Evolutionary conservation across 345 rosid species (phyloP), one percentile per base, ranked within the genome.

Genomic region (Salix suchowensis): DNA sequence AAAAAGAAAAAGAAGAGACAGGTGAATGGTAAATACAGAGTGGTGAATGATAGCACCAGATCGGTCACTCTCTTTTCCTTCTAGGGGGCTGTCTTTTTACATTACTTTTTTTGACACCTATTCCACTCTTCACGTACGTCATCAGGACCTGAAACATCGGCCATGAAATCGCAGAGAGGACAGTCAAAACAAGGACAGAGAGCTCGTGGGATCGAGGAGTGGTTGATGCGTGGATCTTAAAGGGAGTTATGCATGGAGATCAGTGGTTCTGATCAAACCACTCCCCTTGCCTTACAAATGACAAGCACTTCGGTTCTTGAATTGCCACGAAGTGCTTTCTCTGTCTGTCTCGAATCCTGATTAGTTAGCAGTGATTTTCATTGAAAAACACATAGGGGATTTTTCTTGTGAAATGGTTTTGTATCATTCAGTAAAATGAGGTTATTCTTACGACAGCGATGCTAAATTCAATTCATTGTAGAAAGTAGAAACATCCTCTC

Each of bases 81-180:
- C 14, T 30, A 26, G 44, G 54, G 79, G 76, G 68, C 28, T 61
- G 24, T 54, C 68, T 23, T 46, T 76, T 65, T 40, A 19, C 61
- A n/a, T 7, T 48, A 70, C 48, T 26, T 71, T 71, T 34, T 48
- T 16, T 40, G 18, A 32, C 76, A 16, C 73, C 82, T 73, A 67
- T 40, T 65, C 34, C 79, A 74, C 75, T 58, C 74, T 72, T 24
- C 58, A 75, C 79, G 65, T 67, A 75, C 79, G 65, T 67, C 66
- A 68, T 55, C 71, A 73, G 23, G 73, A 55, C 78, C 81, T 74
- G 83, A 77, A 77, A 81, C 75, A 76, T 71, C 55, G 81, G 79
- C 75, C 80, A 76, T 55, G 74, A 76, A 76, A 16, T 64, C 79
- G 82, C 79, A 75, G 76, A 79, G 78, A 62, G 32, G 40, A 68